These are phyloP conservation scores for Zygoascus sp. DNA, from an alignment of 1,139 yeast genomes.

Conservation along the genomic window DNA sequence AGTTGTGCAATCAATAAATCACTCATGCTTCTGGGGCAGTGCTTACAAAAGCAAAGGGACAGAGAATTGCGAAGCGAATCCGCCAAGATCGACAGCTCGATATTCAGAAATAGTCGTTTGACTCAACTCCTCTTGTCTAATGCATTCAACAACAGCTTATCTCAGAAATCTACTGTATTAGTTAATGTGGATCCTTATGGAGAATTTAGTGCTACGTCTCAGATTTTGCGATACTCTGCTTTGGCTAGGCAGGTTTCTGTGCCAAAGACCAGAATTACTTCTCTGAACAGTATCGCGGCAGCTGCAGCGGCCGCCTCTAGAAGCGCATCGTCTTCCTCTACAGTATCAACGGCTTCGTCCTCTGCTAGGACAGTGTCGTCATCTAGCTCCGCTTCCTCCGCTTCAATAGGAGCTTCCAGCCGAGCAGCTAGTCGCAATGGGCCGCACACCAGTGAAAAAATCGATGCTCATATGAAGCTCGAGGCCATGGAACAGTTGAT, in stretches of 20 bases:
- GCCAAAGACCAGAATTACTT: conserved; percentile 23
- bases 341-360: conserved; percentile 5
- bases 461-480: conserved; percentile 14
- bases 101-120: conserved; percentile 44
- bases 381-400: conserved; percentile 12
- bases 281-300: conserved; percentile 17
- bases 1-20: conserved; percentile 45
- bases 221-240: conserved; percentile 41
- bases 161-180: conserved; percentile 34
- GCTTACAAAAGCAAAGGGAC: conserved; percentile 38
- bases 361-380: conserved; percentile 8
- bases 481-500: conserved; percentile 18
- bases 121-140: conserved; percentile 46
- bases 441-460: conserved; percentile 5
- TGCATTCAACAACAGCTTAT: conserved; percentile 36
- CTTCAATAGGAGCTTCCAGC: background rate
- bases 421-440: background rate
- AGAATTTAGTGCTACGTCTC: conserved; percentile 53
- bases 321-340: conserved; percentile 10
- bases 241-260: conserved; percentile 33
- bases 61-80: conserved; percentile 26
- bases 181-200: conserved; percentile 67
- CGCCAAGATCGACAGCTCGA: conserved; percentile 32
- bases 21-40: conserved; percentile 46
- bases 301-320: conserved; percentile 10